Conservation (phyloP, 2,329 filamentous ascomycete species). For the Fusarium tuaranense region DNA sequence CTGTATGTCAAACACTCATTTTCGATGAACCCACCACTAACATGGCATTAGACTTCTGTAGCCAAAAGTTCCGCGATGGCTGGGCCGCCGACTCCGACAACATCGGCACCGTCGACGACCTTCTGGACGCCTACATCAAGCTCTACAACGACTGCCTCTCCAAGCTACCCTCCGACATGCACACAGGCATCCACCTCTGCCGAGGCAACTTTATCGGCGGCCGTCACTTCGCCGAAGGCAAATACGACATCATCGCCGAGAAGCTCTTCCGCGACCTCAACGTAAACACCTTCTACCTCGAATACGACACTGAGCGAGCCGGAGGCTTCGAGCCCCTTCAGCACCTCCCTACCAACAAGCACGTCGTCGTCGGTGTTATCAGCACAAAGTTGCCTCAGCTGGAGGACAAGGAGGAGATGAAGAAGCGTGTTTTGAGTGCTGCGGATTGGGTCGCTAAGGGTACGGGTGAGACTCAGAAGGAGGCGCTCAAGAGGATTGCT, state of each 20-base stretch:
- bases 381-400: constrained; percentile 72
- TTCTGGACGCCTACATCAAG: constrained; percentile 80
- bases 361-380: constrained; percentile 73
- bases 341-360: constrained; percentile 69
- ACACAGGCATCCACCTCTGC: constrained; percentile 83
- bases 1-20: constrained; percentile 59
- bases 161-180: constrained; percentile 75
- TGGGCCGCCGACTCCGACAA: constrained; percentile 78
- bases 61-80: constrained; percentile 75
- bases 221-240: constrained; percentile 74
- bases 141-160: constrained; percentile 80
- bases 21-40: neutral
- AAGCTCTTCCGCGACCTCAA: constrained; percentile 74
- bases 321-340: constrained; percentile 75
- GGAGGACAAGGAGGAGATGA: constrained; percentile 74
- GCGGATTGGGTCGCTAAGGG: constrained; percentile 79
- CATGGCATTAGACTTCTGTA: constrained; percentile 73
- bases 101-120: constrained; percentile 73
- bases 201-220: constrained; percentile 75
- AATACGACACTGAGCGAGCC: constrained; percentile 74
- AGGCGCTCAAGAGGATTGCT: constrained; percentile 75
- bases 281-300: constrained; percentile 76
- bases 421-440: constrained; percentile 67
- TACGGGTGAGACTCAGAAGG: constrained; percentile 70
- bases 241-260: constrained; percentile 74